Conservation (phyloP, 768 basidiomycete genomes). For the Xerocomellus amylosporus region DNA sequence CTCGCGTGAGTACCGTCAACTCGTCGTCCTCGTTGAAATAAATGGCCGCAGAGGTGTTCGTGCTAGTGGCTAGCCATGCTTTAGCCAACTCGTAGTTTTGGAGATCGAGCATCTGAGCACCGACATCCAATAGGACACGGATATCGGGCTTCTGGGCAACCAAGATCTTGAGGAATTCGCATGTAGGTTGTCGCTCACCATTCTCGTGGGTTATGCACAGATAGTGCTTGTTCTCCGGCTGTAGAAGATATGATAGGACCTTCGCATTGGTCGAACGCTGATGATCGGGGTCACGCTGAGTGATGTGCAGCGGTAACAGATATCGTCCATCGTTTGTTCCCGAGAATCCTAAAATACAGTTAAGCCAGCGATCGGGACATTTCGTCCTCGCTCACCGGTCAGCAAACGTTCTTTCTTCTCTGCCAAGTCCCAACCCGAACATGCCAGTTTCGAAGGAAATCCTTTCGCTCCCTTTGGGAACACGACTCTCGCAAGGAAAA, state of each 20-base stretch:
- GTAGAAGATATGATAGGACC: no score
- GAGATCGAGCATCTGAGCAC: slow-evolving; percentile 41
- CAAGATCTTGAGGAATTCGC: slow-evolving; percentile 32
- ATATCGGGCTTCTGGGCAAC: slow-evolving; percentile 34
- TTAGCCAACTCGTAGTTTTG: slow-evolving; percentile 39
- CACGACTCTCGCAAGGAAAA: slow-evolving; percentile 45
- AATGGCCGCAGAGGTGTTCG: slow-evolving; percentile 39
- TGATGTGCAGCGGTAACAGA: slow-evolving; percentile 17
- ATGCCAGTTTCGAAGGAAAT: slow-evolving; percentile 33
- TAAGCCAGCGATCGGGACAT: neutral
- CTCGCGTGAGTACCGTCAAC: no score
- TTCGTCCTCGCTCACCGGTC: slow-evolving; percentile 4
- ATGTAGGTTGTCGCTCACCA: slow-evolving; percentile 10
- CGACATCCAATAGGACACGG: slow-evolving; percentile 33
- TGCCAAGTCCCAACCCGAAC: slow-evolving; percentile 54
- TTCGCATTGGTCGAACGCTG: no score
- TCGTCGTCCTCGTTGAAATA: slow-evolving; percentile 28
- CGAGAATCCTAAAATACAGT: slow-evolving; percentile 36
- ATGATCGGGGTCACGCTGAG: slow-evolving; percentile 21
- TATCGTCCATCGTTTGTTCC: slow-evolving; percentile 53
- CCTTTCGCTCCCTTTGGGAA: slow-evolving; percentile 44
- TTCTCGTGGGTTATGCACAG: slow-evolving; percentile 12
- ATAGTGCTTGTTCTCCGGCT: slow-evolving; percentile 18
- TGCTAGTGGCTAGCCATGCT: slow-evolving; percentile 12
- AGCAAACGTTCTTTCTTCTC: neutral